These are phyloP conservation scores for Nannochloropsis oceanica DNA, from an alignment of 108 stramenopile genomes.

Conservation along the genomic window DNA sequence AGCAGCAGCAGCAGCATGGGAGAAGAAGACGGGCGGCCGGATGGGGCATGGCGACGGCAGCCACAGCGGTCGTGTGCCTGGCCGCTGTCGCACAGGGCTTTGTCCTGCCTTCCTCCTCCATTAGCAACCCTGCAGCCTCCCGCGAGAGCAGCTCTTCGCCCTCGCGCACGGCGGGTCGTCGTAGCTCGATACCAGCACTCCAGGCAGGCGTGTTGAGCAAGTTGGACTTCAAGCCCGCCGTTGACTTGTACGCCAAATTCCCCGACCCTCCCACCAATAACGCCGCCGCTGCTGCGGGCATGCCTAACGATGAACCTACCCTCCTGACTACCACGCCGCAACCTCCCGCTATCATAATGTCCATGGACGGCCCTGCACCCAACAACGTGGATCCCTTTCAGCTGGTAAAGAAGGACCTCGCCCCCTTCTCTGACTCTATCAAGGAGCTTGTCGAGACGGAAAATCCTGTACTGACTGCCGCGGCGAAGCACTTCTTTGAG, in stretches of 20 bases:
- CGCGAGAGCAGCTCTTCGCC: background rate
- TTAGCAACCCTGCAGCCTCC: background rate
- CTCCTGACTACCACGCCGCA: background rate
- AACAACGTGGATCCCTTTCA: constrained; percentile 35
- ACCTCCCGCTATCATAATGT: background rate
- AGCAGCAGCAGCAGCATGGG: background rate
- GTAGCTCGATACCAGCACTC: background rate
- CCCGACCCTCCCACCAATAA: background rate
- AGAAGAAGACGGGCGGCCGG: background rate
- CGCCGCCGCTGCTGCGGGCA: background rate
- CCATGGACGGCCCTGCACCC: background rate
- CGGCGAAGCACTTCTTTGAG: constrained; percentile 94
- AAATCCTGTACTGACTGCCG: constrained; percentile 88
- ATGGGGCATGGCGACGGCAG: background rate
- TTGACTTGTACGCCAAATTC: background rate
- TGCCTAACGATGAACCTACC: background rate
- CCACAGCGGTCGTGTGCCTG: background rate
- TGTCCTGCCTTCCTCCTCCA: background rate
- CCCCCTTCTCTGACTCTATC: constrained; percentile 81
- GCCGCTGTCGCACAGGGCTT: background rate
- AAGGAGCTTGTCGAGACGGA: constrained; percentile 88
- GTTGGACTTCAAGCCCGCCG: background rate
- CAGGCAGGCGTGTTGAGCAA: background rate
- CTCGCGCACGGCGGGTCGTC: background rate
- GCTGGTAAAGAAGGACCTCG: constrained; percentile 52